A percentile compares a stretch with the other conserved stretches of the same genome.
These are phyloP conservation scores for Solanum dulcamara DNA, from an alignment of 257 asterid species.

Conservation along the genomic window DNA sequence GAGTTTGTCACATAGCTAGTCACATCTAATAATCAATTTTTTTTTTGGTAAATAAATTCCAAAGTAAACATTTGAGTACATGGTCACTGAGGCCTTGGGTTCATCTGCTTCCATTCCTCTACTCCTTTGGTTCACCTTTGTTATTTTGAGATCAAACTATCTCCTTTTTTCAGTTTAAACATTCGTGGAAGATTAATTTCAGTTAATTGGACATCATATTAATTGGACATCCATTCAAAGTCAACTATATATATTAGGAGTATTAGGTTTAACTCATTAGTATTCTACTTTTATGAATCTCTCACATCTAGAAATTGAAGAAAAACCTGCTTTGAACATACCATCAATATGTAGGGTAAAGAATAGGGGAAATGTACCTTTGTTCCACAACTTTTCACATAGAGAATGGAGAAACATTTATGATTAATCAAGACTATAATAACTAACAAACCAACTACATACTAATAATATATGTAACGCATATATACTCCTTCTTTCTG, in stretches of 20 bases:
- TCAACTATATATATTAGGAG: neutral
- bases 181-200: neutral
- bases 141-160: too few species aligned
- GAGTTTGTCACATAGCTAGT: neutral
- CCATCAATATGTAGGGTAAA: neutral
- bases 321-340: neutral
- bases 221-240: neutral
- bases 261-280: neutral
- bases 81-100: too few species aligned
- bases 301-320: neutral
- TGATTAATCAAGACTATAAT: neutral
- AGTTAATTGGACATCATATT: neutral
- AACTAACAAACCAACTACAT: neutral
- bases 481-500: neutral
- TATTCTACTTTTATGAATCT: neutral
- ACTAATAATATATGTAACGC: neutral
- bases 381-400: neutral
- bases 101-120: too few species aligned
- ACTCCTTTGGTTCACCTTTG: too few species aligned
- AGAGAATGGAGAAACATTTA: neutral
- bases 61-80: too few species aligned
- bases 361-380: neutral
- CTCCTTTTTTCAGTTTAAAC: neutral
- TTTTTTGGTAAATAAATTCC: too few species aligned
- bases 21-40: neutral